Evolutionary conservation across 129 eudicot species (phyloP), one percentile per base, ranked within the genome.

Genomic region (Chrysanthemum lavandulifolium): DNA sequence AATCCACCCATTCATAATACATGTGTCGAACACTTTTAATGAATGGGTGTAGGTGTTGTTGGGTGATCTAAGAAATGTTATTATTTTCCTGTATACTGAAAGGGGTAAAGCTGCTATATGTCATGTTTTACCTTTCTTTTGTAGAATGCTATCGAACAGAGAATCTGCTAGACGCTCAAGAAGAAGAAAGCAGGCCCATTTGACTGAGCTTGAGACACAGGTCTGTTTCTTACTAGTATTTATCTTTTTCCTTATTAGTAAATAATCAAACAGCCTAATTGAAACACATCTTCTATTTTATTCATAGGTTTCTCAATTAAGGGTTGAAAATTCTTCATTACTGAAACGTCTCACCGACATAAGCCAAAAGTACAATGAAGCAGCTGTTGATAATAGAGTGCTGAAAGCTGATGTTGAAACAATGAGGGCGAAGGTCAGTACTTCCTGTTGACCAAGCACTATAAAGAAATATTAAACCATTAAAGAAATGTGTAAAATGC

Each of bases 361-460:
- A 78, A 88, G 89, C 87, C 97, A 95, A 9, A 95, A 91, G 81
- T 91, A 91, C 83, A 95, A 88, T 83, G 99, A 95, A 76, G 96
- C 97, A 61, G 97, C 99, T 62, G 99, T 95, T 73, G 99, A 95
- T 89, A 95, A 95, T 56, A 88, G 99, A 78, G 97, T 95, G 69
- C 82, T 95, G 62, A 91, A 91, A 86, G 99, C 97, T 77, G 96
- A 95, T 82, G 91, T 88, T 64, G 99, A 95, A 78, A 95, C 99
- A 6, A 76, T 95, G 82, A 88, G 99, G 78, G 99, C 99, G 18
- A 95, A 95, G 94, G 99, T 95, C 64, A 59, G 75, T 74, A 14
- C 57, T 47, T 79, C 48, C 51, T 67, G 61, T 64, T 56, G 3
- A 49, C 1, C 36, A 2, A 8, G 10, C 47, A 6, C 10, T 40